These are phyloP conservation scores for Reticulomyxa filosa DNA, from an alignment of 78 protist species.

Conservation along the genomic window DNA sequence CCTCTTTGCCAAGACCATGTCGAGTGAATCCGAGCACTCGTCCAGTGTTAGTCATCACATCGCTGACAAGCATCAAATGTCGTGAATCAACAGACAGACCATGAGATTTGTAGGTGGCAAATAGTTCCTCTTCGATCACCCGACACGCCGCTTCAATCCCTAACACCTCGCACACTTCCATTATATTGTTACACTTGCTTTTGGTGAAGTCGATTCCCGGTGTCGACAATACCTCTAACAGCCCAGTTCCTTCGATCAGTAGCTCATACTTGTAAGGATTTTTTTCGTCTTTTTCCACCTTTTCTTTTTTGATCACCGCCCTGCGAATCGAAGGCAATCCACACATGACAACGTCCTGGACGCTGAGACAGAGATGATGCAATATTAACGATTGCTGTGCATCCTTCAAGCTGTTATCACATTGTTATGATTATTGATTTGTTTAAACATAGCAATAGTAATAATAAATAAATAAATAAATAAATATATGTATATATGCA, in stretches of 20 bases:
- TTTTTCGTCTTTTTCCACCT: too few relatives aligned
- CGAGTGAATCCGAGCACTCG: slow-evolving; percentile 25
- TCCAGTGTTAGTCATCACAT: slow-evolving; percentile 16
- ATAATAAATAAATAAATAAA: background rate
- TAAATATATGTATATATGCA: background rate
- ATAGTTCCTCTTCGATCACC: slow-evolving; percentile 9
- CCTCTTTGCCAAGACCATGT: slow-evolving; percentile 16
- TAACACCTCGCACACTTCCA: background rate
- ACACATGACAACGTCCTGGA: too few relatives aligned
- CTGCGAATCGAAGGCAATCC: too few relatives aligned
- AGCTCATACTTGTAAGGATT: slow-evolving; percentile 6
- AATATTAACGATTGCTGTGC: too few relatives aligned
- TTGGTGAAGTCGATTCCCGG: background rate
- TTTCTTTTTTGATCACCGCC: too few relatives aligned
- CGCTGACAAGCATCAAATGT: slow-evolving; percentile 17
- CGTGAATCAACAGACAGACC: slow-evolving; percentile 21
- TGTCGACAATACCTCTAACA: background rate
- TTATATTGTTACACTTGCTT: background rate
- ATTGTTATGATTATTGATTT: too few relatives aligned
- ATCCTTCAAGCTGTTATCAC: too few relatives aligned
- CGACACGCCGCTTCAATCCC: slow-evolving; percentile 36
- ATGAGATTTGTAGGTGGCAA: background rate
- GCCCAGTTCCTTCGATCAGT: slow-evolving; percentile 1
- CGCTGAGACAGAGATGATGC: too few relatives aligned
- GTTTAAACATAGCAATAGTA: too few relatives aligned